phyloP scores from a whole-genome alignment of 257 asterid species.

The Cinchona pubescens region DNA sequence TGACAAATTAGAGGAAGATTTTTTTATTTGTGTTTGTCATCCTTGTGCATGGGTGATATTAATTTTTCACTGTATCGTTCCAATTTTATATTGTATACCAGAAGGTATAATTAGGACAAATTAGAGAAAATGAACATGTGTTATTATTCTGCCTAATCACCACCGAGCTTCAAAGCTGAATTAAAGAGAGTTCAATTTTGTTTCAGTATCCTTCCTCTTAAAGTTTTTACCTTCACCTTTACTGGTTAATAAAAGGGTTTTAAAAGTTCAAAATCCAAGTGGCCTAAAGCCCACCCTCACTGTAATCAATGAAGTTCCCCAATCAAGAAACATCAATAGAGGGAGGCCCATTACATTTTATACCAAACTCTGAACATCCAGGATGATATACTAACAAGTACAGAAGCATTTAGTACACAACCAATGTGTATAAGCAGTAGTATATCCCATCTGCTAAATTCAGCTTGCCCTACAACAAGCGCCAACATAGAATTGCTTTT shows the following conservation, averaged over 20 bases:
- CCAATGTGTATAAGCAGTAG: background rate
- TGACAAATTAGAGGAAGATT: background rate
- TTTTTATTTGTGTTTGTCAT: no score
- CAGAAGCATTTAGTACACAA: background rate
- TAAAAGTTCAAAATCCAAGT: no score
- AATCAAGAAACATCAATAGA: background rate
- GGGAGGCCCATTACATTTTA: background rate
- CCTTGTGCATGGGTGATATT: no score
- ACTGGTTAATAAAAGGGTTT: no score
- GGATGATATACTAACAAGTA: background rate
- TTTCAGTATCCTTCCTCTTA: no score
- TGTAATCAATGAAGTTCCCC: background rate
- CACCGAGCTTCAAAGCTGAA: background rate
- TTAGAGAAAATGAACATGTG: background rate
- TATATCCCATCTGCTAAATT: slow-evolving; percentile 12
- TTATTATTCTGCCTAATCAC: no score
- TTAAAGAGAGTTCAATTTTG: no score
- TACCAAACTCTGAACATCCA: slow-evolving; percentile 10
- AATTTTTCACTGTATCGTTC: no score
- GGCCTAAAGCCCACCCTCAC: background rate
- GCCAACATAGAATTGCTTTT: slow-evolving; percentile 2
- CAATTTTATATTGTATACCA: no score
- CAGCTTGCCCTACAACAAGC: slow-evolving; percentile 11
- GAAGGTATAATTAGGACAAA: no score
- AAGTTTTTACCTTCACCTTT: no score